A percentile compares a stretch with the other conserved stretches of the same genome.
phyloP scores from a whole-genome alignment of 2,329 filamentous ascomycete species.

The Colletotrichum melonis region DNA sequence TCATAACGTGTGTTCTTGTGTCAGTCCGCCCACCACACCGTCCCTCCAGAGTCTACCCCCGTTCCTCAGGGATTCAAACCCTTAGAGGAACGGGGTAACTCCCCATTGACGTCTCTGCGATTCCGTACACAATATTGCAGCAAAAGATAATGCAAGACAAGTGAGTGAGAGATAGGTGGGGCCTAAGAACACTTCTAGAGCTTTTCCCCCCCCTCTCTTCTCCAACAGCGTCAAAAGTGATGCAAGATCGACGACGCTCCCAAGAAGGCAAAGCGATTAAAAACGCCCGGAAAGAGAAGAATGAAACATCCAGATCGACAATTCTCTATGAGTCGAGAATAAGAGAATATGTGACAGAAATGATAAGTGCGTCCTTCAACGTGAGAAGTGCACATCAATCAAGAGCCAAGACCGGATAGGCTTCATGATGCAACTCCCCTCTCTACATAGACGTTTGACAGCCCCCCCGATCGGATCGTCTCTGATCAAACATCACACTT shows the following conservation, averaged over 20 bases:
- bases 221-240: background rate
- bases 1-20: background rate
- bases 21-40: background rate
- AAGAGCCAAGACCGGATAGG: background rate
- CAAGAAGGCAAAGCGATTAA: background rate
- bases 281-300: background rate
- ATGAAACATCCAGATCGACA: background rate
- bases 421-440: background rate
- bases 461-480: background rate
- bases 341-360: no score
- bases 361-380: background rate
- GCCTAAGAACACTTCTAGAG: conserved; percentile 6
- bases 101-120: background rate
- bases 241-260: background rate
- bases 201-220: background rate
- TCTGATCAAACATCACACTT: background rate
- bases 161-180: background rate
- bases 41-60: background rate
- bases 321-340: background rate
- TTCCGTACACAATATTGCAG: background rate
- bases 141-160: background rate
- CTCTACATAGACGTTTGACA: background rate
- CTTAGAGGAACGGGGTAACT: background rate
- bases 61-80: background rate
- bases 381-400: background rate